Percentiles rank a stretch among this genome's conserved stretches.
phyloP scores from a whole-genome alignment of 495 filamentous ascomycete species.

The Neurospora sublineolata region DNA sequence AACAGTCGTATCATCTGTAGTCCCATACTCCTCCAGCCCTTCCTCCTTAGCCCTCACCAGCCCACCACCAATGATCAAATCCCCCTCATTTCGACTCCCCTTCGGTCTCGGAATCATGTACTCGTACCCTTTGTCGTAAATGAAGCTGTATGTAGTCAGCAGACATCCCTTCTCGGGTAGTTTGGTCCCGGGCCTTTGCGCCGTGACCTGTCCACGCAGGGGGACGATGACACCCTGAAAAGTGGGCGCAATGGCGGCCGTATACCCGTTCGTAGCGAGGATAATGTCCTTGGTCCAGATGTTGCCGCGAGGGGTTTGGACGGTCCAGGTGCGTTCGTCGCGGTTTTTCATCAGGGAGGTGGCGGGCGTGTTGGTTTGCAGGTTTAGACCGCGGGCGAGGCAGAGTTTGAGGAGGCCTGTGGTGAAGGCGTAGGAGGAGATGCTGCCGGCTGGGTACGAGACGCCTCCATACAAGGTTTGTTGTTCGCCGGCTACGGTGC shows the following conservation, averaged over 20 bases:
- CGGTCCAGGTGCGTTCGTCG: slow-evolving; percentile 25
- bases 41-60: slow-evolving; percentile 32
- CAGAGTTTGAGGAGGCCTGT: slow-evolving; percentile 46
- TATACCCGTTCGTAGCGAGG: slow-evolving; percentile 65
- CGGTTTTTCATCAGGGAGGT: slow-evolving; percentile 19
- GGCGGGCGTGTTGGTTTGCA: slow-evolving; percentile 52
- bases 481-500: slow-evolving; percentile 9
- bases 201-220: slow-evolving; percentile 54
- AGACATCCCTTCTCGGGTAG: slow-evolving; percentile 33
- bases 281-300: slow-evolving; percentile 46
- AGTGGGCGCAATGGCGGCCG: slow-evolving; percentile 40
- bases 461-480: slow-evolving; percentile 41
- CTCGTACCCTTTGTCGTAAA: slow-evolving; percentile 47
- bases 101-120: slow-evolving; percentile 55
- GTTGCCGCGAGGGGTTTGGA: slow-evolving; percentile 43
- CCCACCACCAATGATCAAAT: slow-evolving; percentile 64
- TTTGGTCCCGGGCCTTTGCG: slow-evolving; percentile 41
- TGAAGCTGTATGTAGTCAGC: slow-evolving; percentile 48
- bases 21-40: slow-evolving; percentile 41
- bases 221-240: slow-evolving; percentile 55
- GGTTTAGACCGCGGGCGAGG: slow-evolving; percentile 41
- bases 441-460: slow-evolving; percentile 47
- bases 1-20: slow-evolving; percentile 45
- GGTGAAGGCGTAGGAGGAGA: slow-evolving; percentile 55
- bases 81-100: slow-evolving; percentile 33